A percentile compares a stretch with the other conserved stretches of the same genome.
These are phyloP conservation scores for Rhizopogon vinicolor DNA, from an alignment of 768 basidiomycete species.

Conservation along the genomic window DNA sequence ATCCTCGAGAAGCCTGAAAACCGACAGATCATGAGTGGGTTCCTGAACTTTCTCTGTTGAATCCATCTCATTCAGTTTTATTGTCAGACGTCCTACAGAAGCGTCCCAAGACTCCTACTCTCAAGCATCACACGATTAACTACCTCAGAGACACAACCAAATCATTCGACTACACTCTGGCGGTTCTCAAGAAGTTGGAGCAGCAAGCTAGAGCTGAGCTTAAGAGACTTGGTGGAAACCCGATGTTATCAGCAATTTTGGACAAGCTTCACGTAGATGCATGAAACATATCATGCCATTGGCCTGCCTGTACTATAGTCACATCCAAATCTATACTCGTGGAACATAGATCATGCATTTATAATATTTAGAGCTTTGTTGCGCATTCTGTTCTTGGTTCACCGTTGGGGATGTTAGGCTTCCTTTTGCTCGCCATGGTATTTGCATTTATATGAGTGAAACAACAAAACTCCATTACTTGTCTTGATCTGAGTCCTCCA, in stretches of 20 bases:
- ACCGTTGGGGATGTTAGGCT: neutral
- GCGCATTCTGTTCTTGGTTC: neutral
- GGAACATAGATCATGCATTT: neutral
- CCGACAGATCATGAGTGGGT: constrained; percentile 78
- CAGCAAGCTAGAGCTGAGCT: constrained; percentile 68
- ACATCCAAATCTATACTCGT: neutral
- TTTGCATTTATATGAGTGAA: neutral
- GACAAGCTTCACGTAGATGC: constrained; percentile 40
- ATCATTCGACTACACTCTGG: constrained; percentile 84
- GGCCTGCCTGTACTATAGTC: neutral
- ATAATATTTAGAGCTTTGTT: neutral
- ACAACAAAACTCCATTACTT: neutral
- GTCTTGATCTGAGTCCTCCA: neutral
- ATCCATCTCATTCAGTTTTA: neutral
- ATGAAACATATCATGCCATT: neutral
- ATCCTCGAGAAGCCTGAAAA: constrained; percentile 76
- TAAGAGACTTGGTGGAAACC: constrained; percentile 71
- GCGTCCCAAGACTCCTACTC: constrained; percentile 72
- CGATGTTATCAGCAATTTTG: constrained; percentile 51
- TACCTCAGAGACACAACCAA: constrained; percentile 74
- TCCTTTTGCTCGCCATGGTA: neutral
- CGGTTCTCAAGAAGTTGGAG: constrained; percentile 64
- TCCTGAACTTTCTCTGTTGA: neutral
- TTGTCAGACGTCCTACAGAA: constrained; percentile 84
- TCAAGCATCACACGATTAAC: constrained; percentile 75